Percentiles rank a stretch among this genome's conserved stretches.
phyloP scores from a whole-genome alignment of 352 stramenopile genomes.

The Plasmopara muralis region DNA sequence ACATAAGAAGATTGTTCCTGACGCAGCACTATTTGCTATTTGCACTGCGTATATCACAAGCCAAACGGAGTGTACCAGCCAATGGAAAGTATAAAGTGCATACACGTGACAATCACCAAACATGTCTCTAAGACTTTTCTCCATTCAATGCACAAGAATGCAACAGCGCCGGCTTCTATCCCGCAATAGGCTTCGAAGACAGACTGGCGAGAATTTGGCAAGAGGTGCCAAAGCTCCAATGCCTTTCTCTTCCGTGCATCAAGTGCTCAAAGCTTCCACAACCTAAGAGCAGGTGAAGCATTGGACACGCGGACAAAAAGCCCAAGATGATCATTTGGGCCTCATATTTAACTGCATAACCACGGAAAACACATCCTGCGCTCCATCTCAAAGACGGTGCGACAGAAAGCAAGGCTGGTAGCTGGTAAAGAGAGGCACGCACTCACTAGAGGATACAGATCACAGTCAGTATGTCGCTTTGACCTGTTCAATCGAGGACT shows the following conservation, averaged over 20 bases:
- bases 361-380: conserved; percentile 15
- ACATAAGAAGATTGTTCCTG: conserved; percentile 23
- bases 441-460: too few species aligned
- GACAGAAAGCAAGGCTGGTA: conserved; percentile 33
- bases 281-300: conserved; percentile 6
- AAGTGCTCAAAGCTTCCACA: conserved; percentile 14
- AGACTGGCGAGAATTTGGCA: conserved; percentile 26
- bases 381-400: conserved; percentile 22
- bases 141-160: conserved; percentile 40
- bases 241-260: conserved; percentile 26
- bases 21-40: conserved; percentile 40
- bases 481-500: too few species aligned
- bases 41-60: conserved; percentile 82
- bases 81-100: conserved; percentile 75
- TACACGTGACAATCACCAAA: neutral
- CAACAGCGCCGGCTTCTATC: conserved; percentile 23
- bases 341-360: conserved; percentile 75
- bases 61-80: conserved; percentile 32
- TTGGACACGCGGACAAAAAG: conserved; percentile 26
- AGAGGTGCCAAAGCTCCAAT: conserved; percentile 11
- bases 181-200: conserved; percentile 42
- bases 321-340: conserved; percentile 41
- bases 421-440: conserved; percentile 62
- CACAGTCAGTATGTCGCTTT: too few species aligned
- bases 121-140: conserved; percentile 33